Evolutionary conservation across 352 stramenopile species (phyloP).

Genomic region (Globisporangium paroecandrum): DNA sequence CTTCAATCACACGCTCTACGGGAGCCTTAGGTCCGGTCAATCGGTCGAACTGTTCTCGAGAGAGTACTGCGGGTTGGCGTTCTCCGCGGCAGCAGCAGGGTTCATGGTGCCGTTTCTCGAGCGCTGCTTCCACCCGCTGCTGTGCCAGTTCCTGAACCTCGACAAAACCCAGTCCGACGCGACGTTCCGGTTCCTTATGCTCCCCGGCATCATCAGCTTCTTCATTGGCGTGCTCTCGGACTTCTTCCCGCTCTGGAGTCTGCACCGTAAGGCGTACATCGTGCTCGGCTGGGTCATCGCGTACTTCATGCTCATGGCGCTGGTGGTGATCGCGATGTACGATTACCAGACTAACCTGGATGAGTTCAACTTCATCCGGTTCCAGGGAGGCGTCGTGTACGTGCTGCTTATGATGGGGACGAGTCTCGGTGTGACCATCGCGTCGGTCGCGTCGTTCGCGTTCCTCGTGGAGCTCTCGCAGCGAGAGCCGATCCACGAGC

Average conservation of each 20-base stretch:
- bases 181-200: slow-evolving; percentile 47
- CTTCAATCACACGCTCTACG: slow-evolving; percentile 76
- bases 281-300: slow-evolving; percentile 65
- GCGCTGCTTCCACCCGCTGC: slow-evolving; percentile 57
- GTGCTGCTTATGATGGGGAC: slow-evolving; percentile 68
- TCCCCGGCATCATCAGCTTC: slow-evolving; percentile 61
- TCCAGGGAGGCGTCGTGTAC: slow-evolving; percentile 62
- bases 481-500: slow-evolving; percentile 70
- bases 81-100: slow-evolving; percentile 48
- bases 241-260: slow-evolving; percentile 72
- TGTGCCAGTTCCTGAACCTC: slow-evolving; percentile 56
- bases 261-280: slow-evolving; percentile 81
- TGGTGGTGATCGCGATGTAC: slow-evolving; percentile 56
- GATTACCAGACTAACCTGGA: slow-evolving; percentile 36
- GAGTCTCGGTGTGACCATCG: slow-evolving; percentile 58
- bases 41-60: slow-evolving; percentile 56
- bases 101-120: slow-evolving; percentile 70
- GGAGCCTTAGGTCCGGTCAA: slow-evolving; percentile 52
- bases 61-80: slow-evolving; percentile 57
- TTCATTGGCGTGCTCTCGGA: slow-evolving; percentile 78
- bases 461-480: slow-evolving; percentile 79
- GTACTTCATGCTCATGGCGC: slow-evolving; percentile 65
- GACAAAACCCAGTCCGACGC: slow-evolving; percentile 42
- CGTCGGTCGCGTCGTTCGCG: slow-evolving; percentile 52
- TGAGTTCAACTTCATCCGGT: slow-evolving; percentile 41